These are phyloP conservation scores for Rhizopus arrhizus DNA, from an alignment of 371 early-diverging fungal genomes.

Conservation along the genomic window DNA sequence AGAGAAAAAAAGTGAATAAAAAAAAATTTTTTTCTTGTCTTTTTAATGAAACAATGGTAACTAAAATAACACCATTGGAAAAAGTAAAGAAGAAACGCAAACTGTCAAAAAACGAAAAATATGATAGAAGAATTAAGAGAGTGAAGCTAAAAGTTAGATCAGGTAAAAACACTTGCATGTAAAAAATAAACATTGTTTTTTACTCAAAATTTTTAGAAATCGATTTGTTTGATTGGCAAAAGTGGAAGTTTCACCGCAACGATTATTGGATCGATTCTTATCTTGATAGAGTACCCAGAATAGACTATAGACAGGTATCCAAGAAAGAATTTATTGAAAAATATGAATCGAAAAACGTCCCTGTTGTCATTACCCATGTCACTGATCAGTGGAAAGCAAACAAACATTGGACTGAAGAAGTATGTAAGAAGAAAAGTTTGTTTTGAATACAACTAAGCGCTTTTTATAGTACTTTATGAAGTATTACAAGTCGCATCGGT, in stretches of 20 bases:
- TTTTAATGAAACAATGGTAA: conserved; percentile 10
- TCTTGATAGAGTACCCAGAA: conserved; percentile 50
- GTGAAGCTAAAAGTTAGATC: conserved; percentile 55
- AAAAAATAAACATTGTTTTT: not conserved
- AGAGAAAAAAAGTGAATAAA: not conserved
- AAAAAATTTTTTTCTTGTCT: conserved; percentile 6
- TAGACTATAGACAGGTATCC: conserved; percentile 51
- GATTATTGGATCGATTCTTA: conserved; percentile 56
- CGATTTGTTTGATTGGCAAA: conserved; percentile 61
- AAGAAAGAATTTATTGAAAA: conserved; percentile 61
- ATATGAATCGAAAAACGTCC: conserved; percentile 60
- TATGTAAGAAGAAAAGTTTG: conserved; percentile 14
- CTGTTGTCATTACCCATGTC: conserved; percentile 67
- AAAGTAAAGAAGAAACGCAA: conserved; percentile 23
- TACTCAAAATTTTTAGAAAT: conserved; percentile 37
- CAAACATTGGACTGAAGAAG: conserved; percentile 64
- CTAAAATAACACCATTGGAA: conserved; percentile 11
- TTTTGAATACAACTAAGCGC: not conserved
- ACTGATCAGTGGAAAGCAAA: conserved; percentile 66
- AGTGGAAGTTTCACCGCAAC: conserved; percentile 50
- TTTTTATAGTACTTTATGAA: conserved; percentile 47
- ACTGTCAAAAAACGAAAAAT: conserved; percentile 21
- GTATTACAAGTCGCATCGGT: conserved; percentile 63
- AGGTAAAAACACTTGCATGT: conserved; percentile 32
- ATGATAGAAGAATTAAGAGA: conserved; percentile 49